Conservation (phyloP, 2,329 filamentous ascomycete species). For the Bipolaris cookei region DNA sequence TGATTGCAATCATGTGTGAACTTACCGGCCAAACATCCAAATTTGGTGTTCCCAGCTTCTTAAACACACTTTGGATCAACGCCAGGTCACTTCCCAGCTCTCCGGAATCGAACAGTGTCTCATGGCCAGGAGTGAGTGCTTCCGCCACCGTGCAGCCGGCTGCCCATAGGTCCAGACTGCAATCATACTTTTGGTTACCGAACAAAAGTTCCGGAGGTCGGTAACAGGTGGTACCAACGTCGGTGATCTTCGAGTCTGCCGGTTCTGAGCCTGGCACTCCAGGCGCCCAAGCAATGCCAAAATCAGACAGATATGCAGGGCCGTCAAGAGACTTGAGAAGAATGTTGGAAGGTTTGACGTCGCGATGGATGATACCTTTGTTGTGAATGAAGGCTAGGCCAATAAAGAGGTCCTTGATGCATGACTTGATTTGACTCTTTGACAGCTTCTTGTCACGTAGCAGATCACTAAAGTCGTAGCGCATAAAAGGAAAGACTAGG, state of each 20-base stretch:
- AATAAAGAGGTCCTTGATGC: constrained; percentile 72
- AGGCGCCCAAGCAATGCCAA: constrained; percentile 87
- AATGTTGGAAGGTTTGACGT: constrained; percentile 92
- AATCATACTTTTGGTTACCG: constrained; percentile 74
- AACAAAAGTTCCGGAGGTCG: constrained; percentile 90
- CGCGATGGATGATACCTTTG: constrained; percentile 83
- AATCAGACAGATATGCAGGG: constrained; percentile 83
- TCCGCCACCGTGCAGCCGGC: constrained; percentile 85
- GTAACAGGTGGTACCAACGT: constrained; percentile 92
- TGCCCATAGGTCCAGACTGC: constrained; percentile 86
- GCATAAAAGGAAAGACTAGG: constrained; percentile 84
- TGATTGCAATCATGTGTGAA: constrained; percentile 4
- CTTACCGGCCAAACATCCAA: constrained; percentile 79
- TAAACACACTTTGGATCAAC: constrained; percentile 90
- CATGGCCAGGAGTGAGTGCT: constrained; percentile 61
- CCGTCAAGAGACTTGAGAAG: constrained; percentile 71
- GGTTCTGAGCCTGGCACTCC: constrained; percentile 65
- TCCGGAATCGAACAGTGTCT: constrained; percentile 81
- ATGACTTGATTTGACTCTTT: constrained; percentile 50
- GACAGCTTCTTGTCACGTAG: constrained; percentile 58
- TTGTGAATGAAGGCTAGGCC: constrained; percentile 75
- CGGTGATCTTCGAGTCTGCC: constrained; percentile 75
- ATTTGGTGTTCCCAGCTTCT: constrained; percentile 85
- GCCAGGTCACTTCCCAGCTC: constrained; percentile 92
- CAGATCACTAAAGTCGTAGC: constrained; percentile 72